Conservation (phyloP, 2,329 filamentous ascomycete species). For the Paecilomyces fulvus region DNA sequence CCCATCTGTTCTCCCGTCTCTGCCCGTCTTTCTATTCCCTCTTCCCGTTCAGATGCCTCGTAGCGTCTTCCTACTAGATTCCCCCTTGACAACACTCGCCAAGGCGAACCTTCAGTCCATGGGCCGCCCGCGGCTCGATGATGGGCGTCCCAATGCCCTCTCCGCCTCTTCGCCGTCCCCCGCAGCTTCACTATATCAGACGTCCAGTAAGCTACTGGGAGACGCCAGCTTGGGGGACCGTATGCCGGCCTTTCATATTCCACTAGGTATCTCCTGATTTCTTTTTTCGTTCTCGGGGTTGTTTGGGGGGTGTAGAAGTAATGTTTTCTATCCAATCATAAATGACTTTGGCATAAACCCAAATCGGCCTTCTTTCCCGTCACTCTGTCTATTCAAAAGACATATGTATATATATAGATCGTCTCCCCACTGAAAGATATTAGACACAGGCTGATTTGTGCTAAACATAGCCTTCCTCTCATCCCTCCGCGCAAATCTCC, state of each 20-base stretch:
- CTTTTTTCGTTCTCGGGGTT: background rate
- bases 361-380: too few species aligned
- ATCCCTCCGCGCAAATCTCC: slow-evolving; percentile 71
- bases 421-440: background rate
- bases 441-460: background rate
- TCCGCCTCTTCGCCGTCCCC: background rate
- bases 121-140: background rate
- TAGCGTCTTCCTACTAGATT: slow-evolving; percentile 1
- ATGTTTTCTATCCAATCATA: background rate
- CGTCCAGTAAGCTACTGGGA: background rate
- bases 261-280: slow-evolving; percentile 15
- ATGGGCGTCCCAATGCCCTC: background rate
- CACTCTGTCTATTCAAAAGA: background rate
- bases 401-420: background rate
- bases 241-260: slow-evolving; percentile 23
- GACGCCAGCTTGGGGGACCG: slow-evolving; percentile 17
- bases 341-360: background rate
- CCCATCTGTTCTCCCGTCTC: background rate
- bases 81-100: slow-evolving; percentile 7
- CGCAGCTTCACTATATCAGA: background rate
- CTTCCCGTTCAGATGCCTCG: background rate
- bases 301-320: background rate
- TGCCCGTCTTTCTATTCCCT: background rate
- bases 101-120: slow-evolving; percentile 1
- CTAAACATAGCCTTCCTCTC: slow-evolving; percentile 65